Evolutionary conservation across 2,329 filamentous ascomycete species (phyloP), one percentile per base, ranked within the genome.

Genomic region (Pseudocercospora fuligena): DNA sequence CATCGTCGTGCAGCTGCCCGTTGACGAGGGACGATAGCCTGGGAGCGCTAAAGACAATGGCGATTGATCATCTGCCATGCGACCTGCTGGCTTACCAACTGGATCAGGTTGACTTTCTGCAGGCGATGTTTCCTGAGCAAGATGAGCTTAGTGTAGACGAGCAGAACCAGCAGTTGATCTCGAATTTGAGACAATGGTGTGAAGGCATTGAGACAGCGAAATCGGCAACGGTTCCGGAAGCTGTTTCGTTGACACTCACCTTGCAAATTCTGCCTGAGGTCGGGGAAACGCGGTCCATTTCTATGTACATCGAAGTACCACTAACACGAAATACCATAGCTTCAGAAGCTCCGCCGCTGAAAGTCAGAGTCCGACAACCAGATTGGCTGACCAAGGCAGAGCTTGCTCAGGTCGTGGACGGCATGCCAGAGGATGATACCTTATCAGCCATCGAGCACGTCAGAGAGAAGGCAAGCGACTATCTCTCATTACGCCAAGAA

Each of bases 361-460:
- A 72, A n/a, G 76, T 82, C 8, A 79, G 81, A 3, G 71, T 86
- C 9, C 82, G 82, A 6, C 84, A 86, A 53, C 84, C 85, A 0
- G 72, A 76, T 0, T 87, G 85, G 85, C 80, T 87, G 76, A 85
- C 79, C 64, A 85, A 82, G 70, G 82, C 83, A 6, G 81, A 85
- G 23, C 72, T 82, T 0, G 74, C 80, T 0, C 69, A 66, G 5
- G 66, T 87, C 4, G 78, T 78, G 2, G 61, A 77, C 0, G 75
- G 76, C 5, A 80, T 86, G 29, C 81, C 84, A 0, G 58, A 67
- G 1, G 76, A 79, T 8, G 85, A 87, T 69, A 73, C 84, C 1
- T 74, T 86, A 21, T 76, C 77, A 2, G 78, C 80, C 8, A 81
- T 86, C 19, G 82, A 85, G 46, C 73, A 80, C 53, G 75, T 85